A percentile compares a stretch with the other conserved stretches of the same genome.
Evolutionary conservation across 345 rosid species (phyloP).

Genomic region (Chamaenerion angustifolium): DNA sequence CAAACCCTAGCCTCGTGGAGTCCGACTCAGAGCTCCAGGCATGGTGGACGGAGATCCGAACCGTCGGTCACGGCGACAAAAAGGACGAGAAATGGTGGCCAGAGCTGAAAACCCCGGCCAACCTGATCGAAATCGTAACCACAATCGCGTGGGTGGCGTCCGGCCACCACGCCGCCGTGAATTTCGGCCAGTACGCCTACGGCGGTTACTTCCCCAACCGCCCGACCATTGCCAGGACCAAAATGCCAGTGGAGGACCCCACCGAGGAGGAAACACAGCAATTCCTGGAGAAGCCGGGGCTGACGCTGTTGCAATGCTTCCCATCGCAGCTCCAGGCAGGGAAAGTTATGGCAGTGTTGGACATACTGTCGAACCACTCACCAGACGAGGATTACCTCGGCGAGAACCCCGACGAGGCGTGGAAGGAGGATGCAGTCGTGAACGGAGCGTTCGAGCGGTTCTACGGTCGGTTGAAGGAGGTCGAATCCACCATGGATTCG

Average conservation of each 20-base stretch:
- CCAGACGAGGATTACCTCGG: constrained; percentile 45
- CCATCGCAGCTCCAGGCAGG: constrained; percentile 15
- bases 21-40: constrained; percentile 40
- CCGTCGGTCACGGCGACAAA: constrained; percentile 37
- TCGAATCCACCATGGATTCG: constrained; percentile 22
- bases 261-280: constrained; percentile 17
- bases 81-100: constrained; percentile 49
- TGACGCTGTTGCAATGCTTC: constrained; percentile 16
- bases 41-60: constrained; percentile 44
- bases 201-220: constrained; percentile 39
- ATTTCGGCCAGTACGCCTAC: constrained; percentile 32
- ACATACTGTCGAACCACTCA: constrained; percentile 28
- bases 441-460: constrained; percentile 27
- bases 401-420: constrained; percentile 14
- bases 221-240: constrained; percentile 28
- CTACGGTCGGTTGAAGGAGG: constrained; percentile 18
- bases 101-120: constrained; percentile 11
- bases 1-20: constrained; percentile 13
- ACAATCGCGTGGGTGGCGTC: constrained; percentile 33
- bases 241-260: constrained; percentile 35
- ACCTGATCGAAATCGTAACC: constrained; percentile 24
- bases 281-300: constrained; percentile 24
- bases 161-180: constrained; percentile 11
- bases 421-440: constrained; percentile 18
- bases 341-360: constrained; percentile 26